A percentile compares a stretch with the other conserved stretches of the same genome.
Conservation (phyloP, 495 filamentous ascomycete species). For the Trichoderma orchidacearum region DNA sequence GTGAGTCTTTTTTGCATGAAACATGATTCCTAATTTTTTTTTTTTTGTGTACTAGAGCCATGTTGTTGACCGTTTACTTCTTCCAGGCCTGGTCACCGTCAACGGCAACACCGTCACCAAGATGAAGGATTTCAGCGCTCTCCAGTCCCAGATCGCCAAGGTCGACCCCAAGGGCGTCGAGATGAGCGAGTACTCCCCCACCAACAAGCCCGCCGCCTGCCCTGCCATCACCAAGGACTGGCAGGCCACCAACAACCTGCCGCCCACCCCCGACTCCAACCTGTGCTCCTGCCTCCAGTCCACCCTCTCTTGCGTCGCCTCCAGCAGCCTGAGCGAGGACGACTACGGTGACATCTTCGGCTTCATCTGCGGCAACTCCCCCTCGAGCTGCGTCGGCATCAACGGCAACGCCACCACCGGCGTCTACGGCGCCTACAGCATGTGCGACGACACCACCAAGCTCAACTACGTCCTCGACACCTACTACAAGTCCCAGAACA, state of each 20-base stretch:
- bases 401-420: conserved; percentile 54
- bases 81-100: conserved; percentile 49
- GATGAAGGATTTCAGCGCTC: conserved; percentile 59
- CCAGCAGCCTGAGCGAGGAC: conserved; percentile 25
- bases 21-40: not conserved
- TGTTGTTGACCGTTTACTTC: not conserved
- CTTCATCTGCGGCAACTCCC: conserved; percentile 51
- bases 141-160: conserved; percentile 55
- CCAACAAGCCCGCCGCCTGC: conserved; percentile 65
- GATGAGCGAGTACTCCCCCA: conserved; percentile 56
- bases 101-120: conserved; percentile 41
- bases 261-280: conserved; percentile 59
- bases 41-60: not conserved
- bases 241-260: conserved; percentile 56
- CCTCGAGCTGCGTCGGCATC: conserved; percentile 52
- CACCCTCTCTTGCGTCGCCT: conserved; percentile 55
- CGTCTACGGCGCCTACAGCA: conserved; percentile 75
- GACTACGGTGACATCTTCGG: conserved; percentile 56
- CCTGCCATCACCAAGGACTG: conserved; percentile 51
- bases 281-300: conserved; percentile 76
- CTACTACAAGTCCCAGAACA: conserved; percentile 59
- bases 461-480: conserved; percentile 68
- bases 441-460: conserved; percentile 69
- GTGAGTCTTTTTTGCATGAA: conserved; percentile 18
- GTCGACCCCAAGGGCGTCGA: conserved; percentile 52